These are phyloP conservation scores for Knufia petricola DNA, from an alignment of 2,329 filamentous ascomycete genomes.

Conservation along the genomic window DNA sequence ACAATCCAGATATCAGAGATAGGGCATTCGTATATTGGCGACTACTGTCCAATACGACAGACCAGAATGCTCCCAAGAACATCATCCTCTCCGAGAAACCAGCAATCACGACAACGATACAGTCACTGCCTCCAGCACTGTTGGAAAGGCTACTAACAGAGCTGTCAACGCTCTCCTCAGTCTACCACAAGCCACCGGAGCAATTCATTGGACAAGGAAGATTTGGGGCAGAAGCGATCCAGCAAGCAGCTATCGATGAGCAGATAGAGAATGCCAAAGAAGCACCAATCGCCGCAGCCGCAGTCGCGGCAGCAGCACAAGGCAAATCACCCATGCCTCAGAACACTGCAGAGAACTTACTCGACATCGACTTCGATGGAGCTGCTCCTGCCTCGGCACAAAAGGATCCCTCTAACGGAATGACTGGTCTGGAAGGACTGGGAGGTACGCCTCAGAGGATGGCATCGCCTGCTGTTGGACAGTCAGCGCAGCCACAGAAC, in stretches of 20 bases:
- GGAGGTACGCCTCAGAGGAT: conserved; percentile 49
- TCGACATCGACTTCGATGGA: conserved; percentile 95
- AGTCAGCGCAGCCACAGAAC: conserved; percentile 24
- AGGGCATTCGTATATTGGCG: conserved; percentile 98
- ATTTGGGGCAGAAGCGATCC: conserved; percentile 87
- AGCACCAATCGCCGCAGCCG: conserved; percentile 84
- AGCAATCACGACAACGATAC: conserved; percentile 87
- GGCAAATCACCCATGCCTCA: conserved; percentile 49
- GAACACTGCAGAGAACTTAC: conserved; percentile 82
- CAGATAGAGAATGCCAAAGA: conserved; percentile 85
- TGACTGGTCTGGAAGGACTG: conserved; percentile 53
- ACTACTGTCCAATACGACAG: conserved; percentile 67
- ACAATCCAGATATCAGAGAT: conserved; percentile 95
- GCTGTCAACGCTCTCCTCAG: conserved; percentile 87
- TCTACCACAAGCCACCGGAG: conserved; percentile 96
- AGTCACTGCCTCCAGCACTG: conserved; percentile 69
- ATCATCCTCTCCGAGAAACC: conserved; percentile 92
- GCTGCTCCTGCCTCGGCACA: conserved; percentile 81
- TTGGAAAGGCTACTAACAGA: conserved; percentile 85
- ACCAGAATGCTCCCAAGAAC: conserved; percentile 82
- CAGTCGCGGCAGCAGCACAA: conserved; percentile 54
- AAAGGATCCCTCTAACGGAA: conserved; percentile 48
- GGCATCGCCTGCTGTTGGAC: conserved; percentile 34
- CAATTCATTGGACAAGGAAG: conserved; percentile 95
- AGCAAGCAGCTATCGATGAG: conserved; percentile 91